A percentile compares a stretch with the other conserved stretches of the same genome.
Evolutionary conservation across 495 filamentous ascomycete species (phyloP).

Genomic region (Pyrenula aspistea): DNA sequence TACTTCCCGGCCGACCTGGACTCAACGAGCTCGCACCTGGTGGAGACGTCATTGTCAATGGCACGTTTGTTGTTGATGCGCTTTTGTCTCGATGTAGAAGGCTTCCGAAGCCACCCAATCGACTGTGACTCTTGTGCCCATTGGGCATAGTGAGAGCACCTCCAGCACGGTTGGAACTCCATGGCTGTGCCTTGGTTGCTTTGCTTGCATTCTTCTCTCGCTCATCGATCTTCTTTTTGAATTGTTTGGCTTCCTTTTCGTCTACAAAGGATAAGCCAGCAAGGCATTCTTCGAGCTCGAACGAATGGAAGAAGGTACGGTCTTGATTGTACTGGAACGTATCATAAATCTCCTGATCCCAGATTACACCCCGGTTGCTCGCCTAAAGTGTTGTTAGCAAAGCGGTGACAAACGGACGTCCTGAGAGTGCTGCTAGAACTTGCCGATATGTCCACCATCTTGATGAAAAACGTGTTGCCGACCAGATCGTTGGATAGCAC

Average conservation of each 20-base stretch:
- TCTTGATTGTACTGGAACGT: constrained; percentile 91
- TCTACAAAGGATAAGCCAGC: constrained; percentile 86
- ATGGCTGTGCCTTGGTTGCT: constrained; percentile 64
- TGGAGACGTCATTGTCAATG: constrained; percentile 31
- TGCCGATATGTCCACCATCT: constrained; percentile 92
- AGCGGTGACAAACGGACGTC: background rate
- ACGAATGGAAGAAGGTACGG: constrained; percentile 91
- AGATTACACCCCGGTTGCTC: constrained; percentile 77
- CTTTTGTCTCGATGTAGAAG: constrained; percentile 62
- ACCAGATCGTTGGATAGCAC: constrained; percentile 90
- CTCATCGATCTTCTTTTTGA: constrained; percentile 90
- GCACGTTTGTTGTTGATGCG: constrained; percentile 39
- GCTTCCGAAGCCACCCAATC: constrained; percentile 50
- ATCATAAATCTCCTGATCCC: constrained; percentile 97
- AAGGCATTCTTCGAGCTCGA: constrained; percentile 84
- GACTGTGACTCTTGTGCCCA: constrained; percentile 28
- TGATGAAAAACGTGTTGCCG: constrained; percentile 92
- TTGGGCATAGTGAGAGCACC: constrained; percentile 32
- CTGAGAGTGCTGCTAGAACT: constrained; percentile 19
- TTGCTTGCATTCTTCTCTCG: constrained; percentile 89
- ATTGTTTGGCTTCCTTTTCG: constrained; percentile 91
- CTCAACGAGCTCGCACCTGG: constrained; percentile 24
- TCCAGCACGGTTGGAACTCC: constrained; percentile 46
- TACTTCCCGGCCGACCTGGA: constrained; percentile 25
- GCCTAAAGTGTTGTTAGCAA: constrained; percentile 33